phyloP scores from a whole-genome alignment of 345 rosid genomes.

The Gossypium thurberi region DNA sequence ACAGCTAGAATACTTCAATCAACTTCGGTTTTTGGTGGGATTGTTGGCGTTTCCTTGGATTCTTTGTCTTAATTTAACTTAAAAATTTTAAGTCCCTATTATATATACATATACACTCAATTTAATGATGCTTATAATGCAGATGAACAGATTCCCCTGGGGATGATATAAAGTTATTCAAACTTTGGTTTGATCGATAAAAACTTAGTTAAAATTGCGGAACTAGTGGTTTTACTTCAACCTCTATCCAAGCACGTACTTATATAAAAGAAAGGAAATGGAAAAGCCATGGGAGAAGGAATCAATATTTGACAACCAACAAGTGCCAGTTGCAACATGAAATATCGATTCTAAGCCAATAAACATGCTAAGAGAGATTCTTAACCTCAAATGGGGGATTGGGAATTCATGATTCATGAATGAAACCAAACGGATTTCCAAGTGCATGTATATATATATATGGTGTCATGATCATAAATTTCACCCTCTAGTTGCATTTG shows the following conservation, averaged over 20 bases:
- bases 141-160: not conserved
- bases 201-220: not conserved
- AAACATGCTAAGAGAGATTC: not conserved
- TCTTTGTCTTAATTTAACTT: conserved; percentile 15
- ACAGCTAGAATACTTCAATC: not conserved
- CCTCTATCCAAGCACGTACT: not conserved
- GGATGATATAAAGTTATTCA: not conserved
- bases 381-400: not conserved
- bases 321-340: not conserved
- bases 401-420: not conserved
- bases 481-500: not conserved
- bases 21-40: conserved; percentile 14
- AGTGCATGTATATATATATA: not conserved
- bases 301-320: not conserved
- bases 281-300: not conserved
- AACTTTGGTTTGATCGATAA: not conserved
- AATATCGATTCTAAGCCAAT: not conserved
- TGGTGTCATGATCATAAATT: not conserved
- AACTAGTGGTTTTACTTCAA: not conserved
- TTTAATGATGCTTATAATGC: not conserved
- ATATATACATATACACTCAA: not conserved
- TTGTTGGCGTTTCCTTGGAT: conserved; percentile 40
- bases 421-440: not conserved
- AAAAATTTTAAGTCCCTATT: not conserved
- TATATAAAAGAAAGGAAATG: not conserved